phyloP scores from a whole-genome alignment of 225 moss, liverwort and hornwort species.

The Sphagnum contortum region DNA sequence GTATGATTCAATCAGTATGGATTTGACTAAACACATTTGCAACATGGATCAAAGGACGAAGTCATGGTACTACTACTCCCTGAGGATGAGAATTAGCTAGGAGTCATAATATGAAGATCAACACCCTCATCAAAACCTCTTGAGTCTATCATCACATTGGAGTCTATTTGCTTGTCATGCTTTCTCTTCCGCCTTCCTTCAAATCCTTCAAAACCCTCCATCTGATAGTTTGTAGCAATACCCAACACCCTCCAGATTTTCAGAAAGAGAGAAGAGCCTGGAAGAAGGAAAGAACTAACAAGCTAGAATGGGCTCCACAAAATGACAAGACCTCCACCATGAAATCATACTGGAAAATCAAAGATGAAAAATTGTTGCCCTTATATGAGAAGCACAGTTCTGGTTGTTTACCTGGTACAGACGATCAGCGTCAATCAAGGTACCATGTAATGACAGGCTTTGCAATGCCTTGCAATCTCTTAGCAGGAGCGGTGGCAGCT shows the following conservation, averaged over 20 bases:
- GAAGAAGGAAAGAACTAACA: too few relatives aligned
- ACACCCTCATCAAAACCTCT: conserved; percentile 60
- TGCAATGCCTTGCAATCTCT: conserved; percentile 36
- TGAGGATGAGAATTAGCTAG: too few relatives aligned
- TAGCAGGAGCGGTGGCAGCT: conserved; percentile 39
- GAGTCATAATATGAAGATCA: conserved; percentile 22
- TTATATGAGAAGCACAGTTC: too few relatives aligned
- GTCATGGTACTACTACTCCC: too few relatives aligned
- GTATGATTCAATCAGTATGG: too few relatives aligned
- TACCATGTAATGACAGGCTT: conserved; percentile 43
- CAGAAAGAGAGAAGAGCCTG: too few relatives aligned
- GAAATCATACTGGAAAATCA: too few relatives aligned
- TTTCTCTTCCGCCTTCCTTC: conserved; percentile 46
- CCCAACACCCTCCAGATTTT: not conserved
- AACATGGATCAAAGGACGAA: too few relatives aligned
- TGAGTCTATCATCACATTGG: conserved; percentile 49
- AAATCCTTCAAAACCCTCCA: conserved; percentile 50
- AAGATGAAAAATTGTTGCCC: too few relatives aligned
- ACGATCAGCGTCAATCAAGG: conserved; percentile 38
- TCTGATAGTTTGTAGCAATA: conserved; percentile 13
- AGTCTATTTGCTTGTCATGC: conserved; percentile 63
- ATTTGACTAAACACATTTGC: too few relatives aligned
- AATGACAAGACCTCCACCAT: too few relatives aligned
- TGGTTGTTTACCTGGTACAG: conserved; percentile 32
- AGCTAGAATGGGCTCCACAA: too few relatives aligned